These are phyloP conservation scores for Mycena venus DNA, from an alignment of 768 basidiomycete genomes.

Conservation along the genomic window DNA sequence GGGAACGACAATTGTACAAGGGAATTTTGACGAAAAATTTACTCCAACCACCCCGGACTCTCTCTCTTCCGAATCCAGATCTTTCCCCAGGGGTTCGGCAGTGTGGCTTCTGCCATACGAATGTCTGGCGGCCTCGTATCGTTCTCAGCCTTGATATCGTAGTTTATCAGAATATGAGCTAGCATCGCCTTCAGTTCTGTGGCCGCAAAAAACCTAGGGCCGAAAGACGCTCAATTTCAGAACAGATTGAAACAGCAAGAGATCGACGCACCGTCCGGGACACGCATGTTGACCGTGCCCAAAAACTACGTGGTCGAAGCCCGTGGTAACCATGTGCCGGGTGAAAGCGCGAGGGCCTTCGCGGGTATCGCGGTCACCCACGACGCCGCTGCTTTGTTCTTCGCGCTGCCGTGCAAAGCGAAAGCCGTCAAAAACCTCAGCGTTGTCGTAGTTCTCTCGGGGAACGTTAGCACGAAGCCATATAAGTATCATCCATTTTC, in stretches of 20 bases:
- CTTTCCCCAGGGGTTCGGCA: too few species aligned
- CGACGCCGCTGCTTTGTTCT: too few species aligned
- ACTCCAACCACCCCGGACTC: too few species aligned
- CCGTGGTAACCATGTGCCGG: neutral
- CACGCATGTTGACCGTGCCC: neutral
- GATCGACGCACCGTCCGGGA: neutral
- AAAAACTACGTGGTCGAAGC: neutral
- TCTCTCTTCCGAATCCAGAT: too few species aligned
- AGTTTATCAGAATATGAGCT: neutral
- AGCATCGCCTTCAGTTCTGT: neutral
- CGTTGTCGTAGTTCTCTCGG: neutral
- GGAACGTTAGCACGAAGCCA: neutral
- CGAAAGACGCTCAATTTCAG: neutral
- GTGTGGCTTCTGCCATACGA: too few species aligned
- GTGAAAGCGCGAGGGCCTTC: neutral
- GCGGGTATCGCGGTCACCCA: slow-evolving; percentile 36
- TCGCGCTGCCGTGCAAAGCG: neutral
- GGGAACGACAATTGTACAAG: too few species aligned
- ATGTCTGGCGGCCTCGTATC: too few species aligned
- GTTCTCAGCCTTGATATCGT: neutral
- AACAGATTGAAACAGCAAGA: too few species aligned
- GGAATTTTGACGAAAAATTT: too few species aligned
- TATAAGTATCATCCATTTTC: neutral
- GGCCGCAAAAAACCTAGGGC: neutral
- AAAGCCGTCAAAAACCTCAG: neutral